These are phyloP conservation scores for Meyerozyma guilliermondii DNA, from an alignment of 1,139 yeast species.

Conservation along the genomic window DNA sequence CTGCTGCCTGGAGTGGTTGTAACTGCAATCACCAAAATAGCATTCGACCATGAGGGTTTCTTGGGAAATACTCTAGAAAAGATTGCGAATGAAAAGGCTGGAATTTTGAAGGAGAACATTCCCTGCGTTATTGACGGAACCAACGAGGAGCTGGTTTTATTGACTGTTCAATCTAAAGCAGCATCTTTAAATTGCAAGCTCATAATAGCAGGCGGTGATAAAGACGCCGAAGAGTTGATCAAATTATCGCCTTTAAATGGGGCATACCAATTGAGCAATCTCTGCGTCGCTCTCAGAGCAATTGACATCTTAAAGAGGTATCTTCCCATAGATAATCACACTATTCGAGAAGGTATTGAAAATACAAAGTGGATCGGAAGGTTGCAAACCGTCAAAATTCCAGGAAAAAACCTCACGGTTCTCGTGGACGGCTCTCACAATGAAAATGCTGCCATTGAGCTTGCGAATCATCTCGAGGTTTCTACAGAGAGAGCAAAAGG, in stretches of 20 bases:
- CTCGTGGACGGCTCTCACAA: conserved; percentile 93
- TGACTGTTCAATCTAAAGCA: conserved; percentile 29
- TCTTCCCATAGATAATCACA: conserved; percentile 20
- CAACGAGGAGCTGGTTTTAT: conserved; percentile 48
- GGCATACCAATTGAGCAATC: conserved; percentile 63
- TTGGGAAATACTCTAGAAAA: conserved; percentile 59
- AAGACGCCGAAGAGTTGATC: conserved; percentile 10
- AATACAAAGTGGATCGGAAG: conserved; percentile 60
- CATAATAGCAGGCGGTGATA: conserved; percentile 1
- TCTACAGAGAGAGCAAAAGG: conserved; percentile 20
- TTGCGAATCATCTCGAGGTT: conserved; percentile 35
- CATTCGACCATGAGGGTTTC: conserved; percentile 75
- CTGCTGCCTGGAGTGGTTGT: conserved; percentile 42
- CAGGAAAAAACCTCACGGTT: conserved; percentile 25
- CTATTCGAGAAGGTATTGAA: conserved; percentile 47
- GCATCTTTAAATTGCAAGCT: conserved; percentile 9
- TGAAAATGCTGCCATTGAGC: conserved; percentile 70
- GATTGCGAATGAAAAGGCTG: conserved; percentile 79
- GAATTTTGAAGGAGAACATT: conserved; percentile 60
- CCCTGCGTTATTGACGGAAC: conserved; percentile 73
- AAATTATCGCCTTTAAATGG: conserved; percentile 59
- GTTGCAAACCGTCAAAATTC: conserved; percentile 40
- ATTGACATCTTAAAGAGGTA: conserved; percentile 31
- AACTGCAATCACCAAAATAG: conserved; percentile 78
- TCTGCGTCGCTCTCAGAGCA: conserved; percentile 64